Conservation (phyloP, 495 filamentous ascomycete genomes). For the Friedmanniomyces endolithicus region DNA sequence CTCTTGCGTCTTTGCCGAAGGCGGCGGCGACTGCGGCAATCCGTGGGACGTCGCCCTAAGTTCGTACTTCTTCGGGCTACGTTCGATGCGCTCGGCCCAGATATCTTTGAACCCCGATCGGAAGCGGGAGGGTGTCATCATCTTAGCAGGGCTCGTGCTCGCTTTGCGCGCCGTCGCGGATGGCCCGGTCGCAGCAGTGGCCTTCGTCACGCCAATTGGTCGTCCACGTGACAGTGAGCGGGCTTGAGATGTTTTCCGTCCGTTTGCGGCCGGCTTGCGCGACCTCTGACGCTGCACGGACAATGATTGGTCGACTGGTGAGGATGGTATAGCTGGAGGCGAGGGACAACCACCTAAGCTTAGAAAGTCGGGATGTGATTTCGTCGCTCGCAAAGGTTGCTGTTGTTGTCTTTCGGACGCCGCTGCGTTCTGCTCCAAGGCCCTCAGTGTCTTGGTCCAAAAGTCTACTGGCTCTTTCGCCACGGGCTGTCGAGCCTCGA, state of each 20-base stretch:
- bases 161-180: constrained; percentile 20
- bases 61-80: constrained; percentile 23
- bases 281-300: constrained; percentile 6
- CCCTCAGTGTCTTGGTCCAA: constrained; percentile 19
- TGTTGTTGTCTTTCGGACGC: constrained; percentile 11
- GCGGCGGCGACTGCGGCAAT: constrained; percentile 22
- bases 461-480: constrained; percentile 22
- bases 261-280: constrained; percentile 14
- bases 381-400: constrained; percentile 8
- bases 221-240: constrained; percentile 17
- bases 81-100: constrained; percentile 22
- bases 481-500: constrained; percentile 19
- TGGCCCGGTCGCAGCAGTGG: not conserved
- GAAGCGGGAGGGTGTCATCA: constrained; percentile 29
- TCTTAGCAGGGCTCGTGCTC: constrained; percentile 21
- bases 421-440: constrained; percentile 20
- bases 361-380: constrained; percentile 18
- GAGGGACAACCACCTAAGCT: constrained; percentile 18
- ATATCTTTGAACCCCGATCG: constrained; percentile 21
- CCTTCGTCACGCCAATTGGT: constrained; percentile 14
- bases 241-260: constrained; percentile 4
- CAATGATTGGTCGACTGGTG: constrained; percentile 17
- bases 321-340: constrained; percentile 11
- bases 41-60: constrained; percentile 16
- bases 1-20: constrained; percentile 20